Percentiles rank a stretch among this genome's conserved stretches.
Conservation (phyloP, 345 rosid species). For the Fremontodendron californicum region DNA sequence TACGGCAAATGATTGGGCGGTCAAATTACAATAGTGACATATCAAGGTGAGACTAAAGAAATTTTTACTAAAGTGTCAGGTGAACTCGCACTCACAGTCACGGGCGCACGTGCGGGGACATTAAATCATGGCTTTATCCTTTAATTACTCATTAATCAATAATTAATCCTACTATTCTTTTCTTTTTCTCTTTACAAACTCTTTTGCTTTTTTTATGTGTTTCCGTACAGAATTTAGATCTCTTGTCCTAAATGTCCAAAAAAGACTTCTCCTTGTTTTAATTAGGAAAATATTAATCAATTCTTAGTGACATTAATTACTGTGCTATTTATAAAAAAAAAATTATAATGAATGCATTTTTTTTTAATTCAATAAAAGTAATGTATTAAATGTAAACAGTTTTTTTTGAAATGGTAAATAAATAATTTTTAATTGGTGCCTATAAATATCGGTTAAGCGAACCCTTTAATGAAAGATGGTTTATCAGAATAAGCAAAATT, state of each 20-base stretch:
- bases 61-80: slow-evolving; percentile 3
- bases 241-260: not conserved
- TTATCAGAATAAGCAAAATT: no score
- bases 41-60: not conserved
- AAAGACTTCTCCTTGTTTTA: not conserved
- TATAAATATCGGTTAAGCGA: no score
- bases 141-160: not conserved
- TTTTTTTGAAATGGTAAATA: no score
- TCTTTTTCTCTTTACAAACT: not conserved
- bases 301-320: no score
- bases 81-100: not conserved
- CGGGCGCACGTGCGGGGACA: slow-evolving; percentile 12
- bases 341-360: no score
- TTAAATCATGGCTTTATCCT: slow-evolving; percentile 1
- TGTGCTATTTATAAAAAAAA: no score
- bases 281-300: no score
- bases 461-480: no score
- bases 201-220: not conserved
- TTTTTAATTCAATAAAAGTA: no score
- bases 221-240: not conserved
- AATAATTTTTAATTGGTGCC: no score
- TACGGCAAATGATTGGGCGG: slow-evolving; percentile 19
- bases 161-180: not conserved
- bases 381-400: no score
- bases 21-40: not conserved